These are phyloP conservation scores for Collybiopsis confluens DNA, from an alignment of 768 basidiomycete species.

Conservation along the genomic window DNA sequence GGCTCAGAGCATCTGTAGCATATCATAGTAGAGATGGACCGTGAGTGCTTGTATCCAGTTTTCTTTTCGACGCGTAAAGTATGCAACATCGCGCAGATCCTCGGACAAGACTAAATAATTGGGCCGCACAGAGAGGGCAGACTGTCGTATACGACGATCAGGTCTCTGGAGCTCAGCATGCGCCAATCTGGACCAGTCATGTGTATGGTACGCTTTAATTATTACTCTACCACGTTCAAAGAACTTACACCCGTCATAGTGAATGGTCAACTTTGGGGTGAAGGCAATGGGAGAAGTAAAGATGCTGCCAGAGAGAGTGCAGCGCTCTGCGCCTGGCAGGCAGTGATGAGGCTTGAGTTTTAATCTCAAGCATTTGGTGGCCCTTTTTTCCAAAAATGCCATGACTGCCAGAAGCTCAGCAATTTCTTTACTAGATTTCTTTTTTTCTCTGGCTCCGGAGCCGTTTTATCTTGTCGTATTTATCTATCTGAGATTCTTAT, in stretches of 20 bases:
- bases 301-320: too few relatives aligned
- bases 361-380: neutral
- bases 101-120: neutral
- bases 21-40: too few relatives aligned
- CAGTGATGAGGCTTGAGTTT: neutral
- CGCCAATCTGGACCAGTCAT: neutral
- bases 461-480: too few relatives aligned
- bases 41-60: too few relatives aligned
- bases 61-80: too few relatives aligned
- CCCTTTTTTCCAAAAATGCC: too few relatives aligned
- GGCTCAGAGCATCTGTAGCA: neutral
- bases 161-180: neutral
- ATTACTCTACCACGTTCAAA: neutral
- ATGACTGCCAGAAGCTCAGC: too few relatives aligned
- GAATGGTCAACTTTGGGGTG: neutral
- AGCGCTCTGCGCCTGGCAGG: too few relatives aligned
- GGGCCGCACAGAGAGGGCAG: neutral
- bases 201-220: neutral
- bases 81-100: neutral
- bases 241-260: neutral
- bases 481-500: too few relatives aligned
- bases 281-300: neutral
- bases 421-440: too few relatives aligned
- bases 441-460: too few relatives aligned
- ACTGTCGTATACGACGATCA: neutral